phyloP scores from a whole-genome alignment of 179 eudicot genomes.

The Pouteria campechiana region DNA sequence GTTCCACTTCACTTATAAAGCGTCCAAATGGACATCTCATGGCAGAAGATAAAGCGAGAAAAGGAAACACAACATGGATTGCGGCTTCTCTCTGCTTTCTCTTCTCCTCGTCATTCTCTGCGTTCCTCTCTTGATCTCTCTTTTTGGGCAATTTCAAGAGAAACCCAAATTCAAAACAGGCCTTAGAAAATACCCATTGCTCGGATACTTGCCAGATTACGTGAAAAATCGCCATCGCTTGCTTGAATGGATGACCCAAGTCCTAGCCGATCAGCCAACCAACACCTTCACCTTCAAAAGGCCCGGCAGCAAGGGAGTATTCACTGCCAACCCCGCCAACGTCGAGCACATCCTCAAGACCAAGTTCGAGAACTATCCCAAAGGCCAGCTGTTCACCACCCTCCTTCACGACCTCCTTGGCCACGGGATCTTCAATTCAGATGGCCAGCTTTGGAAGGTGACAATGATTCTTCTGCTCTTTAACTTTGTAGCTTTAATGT shows the following conservation, averaged over 20 bases:
- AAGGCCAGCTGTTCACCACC: slow-evolving; percentile 31
- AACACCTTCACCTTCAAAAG: slow-evolving; percentile 55
- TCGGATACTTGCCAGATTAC: slow-evolving; percentile 66
- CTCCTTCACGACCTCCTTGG: slow-evolving; percentile 64
- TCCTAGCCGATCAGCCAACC: slow-evolving; percentile 36
- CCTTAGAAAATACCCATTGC: slow-evolving; percentile 47
- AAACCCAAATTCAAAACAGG: slow-evolving; percentile 14
- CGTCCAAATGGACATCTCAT: too few species aligned
- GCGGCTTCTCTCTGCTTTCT: neutral
- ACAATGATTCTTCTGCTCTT: too few species aligned
- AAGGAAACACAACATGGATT: too few species aligned
- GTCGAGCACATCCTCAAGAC: slow-evolving; percentile 72
- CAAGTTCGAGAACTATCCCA: slow-evolving; percentile 61
- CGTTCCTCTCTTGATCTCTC: slow-evolving; percentile 1
- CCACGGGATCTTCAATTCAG: slow-evolving; percentile 66
- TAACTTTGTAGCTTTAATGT: too few species aligned
- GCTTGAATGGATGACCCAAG: slow-evolving; percentile 58
- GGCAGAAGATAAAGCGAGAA: too few species aligned
- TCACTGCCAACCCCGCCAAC: slow-evolving; percentile 60
- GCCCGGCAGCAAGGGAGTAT: slow-evolving; percentile 47
- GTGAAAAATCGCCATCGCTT: slow-evolving; percentile 68
- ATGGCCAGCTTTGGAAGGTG: slow-evolving; percentile 50
- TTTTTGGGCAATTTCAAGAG: neutral
- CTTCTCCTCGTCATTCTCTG: slow-evolving; percentile 4
- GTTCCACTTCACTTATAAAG: too few species aligned